Evolutionary conservation across 129 eudicot species (phyloP).

Genomic region (Tanacetum coccineum): DNA sequence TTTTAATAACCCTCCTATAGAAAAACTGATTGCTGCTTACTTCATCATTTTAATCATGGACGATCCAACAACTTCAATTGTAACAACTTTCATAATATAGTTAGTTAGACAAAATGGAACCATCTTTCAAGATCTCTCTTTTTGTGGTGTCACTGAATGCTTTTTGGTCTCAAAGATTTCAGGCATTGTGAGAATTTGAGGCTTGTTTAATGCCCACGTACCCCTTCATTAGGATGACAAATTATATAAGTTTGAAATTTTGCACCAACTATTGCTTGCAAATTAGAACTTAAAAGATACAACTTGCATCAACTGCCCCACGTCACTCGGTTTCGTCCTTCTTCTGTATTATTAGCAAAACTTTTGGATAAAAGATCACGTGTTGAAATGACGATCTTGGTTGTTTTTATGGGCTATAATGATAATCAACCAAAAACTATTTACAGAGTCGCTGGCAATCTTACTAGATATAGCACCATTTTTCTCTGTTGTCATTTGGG

Average conservation of each 20-base stretch:
- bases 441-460: too few species aligned
- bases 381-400: constrained; percentile 12
- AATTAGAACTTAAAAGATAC: neutral
- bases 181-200: constrained; percentile 32
- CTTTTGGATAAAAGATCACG: constrained; percentile 18
- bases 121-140: constrained; percentile 34
- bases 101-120: constrained; percentile 34
- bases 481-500: constrained; percentile 15
- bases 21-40: constrained; percentile 34
- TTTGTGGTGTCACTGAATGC: constrained; percentile 5
- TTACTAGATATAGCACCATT: constrained; percentile 20
- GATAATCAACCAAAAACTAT: constrained; percentile 25
- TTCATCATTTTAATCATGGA: constrained; percentile 17
- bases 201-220: constrained; percentile 12
- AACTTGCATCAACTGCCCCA: constrained; percentile 25
- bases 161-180: constrained; percentile 43
- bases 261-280: constrained; percentile 35
- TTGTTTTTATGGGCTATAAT: constrained; percentile 16
- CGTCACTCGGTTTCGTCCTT: constrained; percentile 2
- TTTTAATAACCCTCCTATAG: constrained; percentile 29
- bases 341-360: constrained; percentile 23
- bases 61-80: constrained; percentile 34
- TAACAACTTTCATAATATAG: constrained; percentile 33
- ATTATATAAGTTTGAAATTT: constrained; percentile 15
- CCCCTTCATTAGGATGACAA: constrained; percentile 18